Evolutionary conservation across 352 stramenopile species (phyloP), one percentile per base, ranked within the genome.

Genomic region (Phytophthora litchii): DNA sequence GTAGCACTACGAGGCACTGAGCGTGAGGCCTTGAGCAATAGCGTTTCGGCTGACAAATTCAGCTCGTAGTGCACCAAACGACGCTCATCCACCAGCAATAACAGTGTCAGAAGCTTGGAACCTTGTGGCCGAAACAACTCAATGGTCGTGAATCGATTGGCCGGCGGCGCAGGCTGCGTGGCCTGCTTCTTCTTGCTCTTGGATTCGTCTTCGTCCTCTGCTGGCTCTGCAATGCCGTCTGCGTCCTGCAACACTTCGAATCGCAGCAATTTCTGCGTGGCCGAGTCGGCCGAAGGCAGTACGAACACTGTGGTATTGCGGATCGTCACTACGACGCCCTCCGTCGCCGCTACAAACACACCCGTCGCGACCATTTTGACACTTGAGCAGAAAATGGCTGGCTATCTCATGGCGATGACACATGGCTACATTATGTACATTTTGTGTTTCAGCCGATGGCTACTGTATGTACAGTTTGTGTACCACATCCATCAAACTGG

Each of bases 31-130:
- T 70, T 69, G 34, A 83, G 65, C 51, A 62, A 9, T 25, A 91
- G 58, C n/a, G 47, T 82, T 35, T 72, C 50, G 12, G 60, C 58
- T 1, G 50, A n/a, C 23, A 83, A 20, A 42, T 91, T 61, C 35
- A 85, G 70, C 27, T 91, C 82, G 56, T 91, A 91, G 63, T 91
- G 70, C 40, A 89, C 76, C n/a, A 91, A 54, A n/a, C 73, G 80
- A 23, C 82, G 79, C 58, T 89, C 82, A 49, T 89, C 77, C 27
- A 89, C 79, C 0, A 91, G 69, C 49, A 89, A 51, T 16, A 91
- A 67, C 34, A 91, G 47, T 13, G 79, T 74, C 20, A 79, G 48
- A 8, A 56, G 23, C 6, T 56, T 21, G 0, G 31, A 67, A 1
- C 41, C 56, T 9, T 60, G 29, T 0, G 72, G 66, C 12, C 57